These are phyloP conservation scores for Cladochytrium replicatum DNA, from an alignment of 192 early-diverging fungal species.

Conservation along the genomic window DNA sequence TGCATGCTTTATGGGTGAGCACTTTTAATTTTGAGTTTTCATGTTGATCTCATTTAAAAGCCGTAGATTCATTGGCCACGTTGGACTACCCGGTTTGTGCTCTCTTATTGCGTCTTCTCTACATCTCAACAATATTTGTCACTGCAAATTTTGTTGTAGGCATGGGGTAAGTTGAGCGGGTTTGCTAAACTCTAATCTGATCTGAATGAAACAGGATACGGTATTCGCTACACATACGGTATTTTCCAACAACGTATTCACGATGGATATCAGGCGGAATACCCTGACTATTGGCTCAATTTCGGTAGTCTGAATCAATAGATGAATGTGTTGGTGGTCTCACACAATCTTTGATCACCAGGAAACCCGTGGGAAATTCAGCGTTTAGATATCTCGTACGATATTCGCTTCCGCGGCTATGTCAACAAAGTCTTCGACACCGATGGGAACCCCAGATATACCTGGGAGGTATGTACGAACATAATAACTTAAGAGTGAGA, in stretches of 20 bases:
- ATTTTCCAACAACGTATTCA: conserved; percentile 97
- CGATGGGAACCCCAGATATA: conserved; percentile 50
- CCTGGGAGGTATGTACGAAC: conserved; percentile 70
- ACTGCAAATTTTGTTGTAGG: no score
- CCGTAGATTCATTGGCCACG: conserved; percentile 76
- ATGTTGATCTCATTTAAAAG: not conserved
- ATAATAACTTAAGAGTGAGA: not conserved
- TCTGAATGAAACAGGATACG: conserved; percentile 51
- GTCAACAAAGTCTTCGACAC: conserved; percentile 63
- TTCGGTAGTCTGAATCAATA: conserved; percentile 42
- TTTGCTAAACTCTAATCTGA: not conserved
- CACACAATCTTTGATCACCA: no score
- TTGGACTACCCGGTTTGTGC: conserved; percentile 88
- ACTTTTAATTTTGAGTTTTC: not conserved
- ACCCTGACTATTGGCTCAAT: conserved; percentile 94
- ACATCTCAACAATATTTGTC: no score
- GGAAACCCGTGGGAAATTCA: conserved; percentile 96
- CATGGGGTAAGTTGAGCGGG: conserved; percentile 2
- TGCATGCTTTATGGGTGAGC: conserved; percentile 81
- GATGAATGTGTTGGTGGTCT: no score
- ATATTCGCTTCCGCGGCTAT: conserved; percentile 82
- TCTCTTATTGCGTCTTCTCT: not conserved
- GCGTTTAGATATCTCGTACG: conserved; percentile 82
- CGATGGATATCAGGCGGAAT: conserved; percentile 90
- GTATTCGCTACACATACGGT: conserved; percentile 95